Conservation (phyloP, 2,329 filamentous ascomycete genomes). For the Aspergillus novoparasiticus region DNA sequence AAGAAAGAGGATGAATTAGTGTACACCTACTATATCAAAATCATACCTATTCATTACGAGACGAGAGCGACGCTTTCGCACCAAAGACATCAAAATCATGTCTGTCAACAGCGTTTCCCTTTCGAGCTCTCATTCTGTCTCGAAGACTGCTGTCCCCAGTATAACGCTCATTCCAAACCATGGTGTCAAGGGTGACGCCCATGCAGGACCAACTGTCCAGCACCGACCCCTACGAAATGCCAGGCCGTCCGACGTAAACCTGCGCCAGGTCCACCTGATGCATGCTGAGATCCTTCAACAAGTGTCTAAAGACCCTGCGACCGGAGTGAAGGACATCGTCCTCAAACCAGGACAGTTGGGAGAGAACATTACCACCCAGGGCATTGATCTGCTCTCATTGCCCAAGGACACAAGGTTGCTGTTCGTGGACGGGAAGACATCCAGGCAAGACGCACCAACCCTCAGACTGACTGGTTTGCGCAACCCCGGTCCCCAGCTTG, state of each 20-base stretch:
- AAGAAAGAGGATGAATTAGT: background rate
- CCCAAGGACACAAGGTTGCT: conserved; percentile 8
- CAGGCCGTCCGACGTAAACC: background rate
- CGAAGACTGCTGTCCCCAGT: background rate
- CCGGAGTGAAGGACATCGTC: background rate
- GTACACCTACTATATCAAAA: background rate
- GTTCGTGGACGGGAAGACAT: conserved; percentile 3
- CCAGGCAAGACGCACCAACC: background rate
- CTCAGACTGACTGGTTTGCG: conserved; percentile 12
- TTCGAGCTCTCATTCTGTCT: background rate
- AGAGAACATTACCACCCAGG: conserved; percentile 17
- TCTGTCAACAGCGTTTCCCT: background rate
- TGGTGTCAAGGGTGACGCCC: background rate
- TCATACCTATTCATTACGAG: background rate
- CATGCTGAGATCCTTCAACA: background rate
- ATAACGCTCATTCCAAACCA: background rate
- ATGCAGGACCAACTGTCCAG: background rate
- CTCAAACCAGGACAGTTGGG: conserved; percentile 6
- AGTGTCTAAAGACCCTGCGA: background rate
- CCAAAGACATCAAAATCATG: background rate
- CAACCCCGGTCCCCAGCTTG: conserved; percentile 13
- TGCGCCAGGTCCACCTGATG: background rate
- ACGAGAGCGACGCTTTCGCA: background rate
- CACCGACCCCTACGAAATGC: background rate
- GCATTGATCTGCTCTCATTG: conserved; percentile 12